These are phyloP conservation scores for Fusarium sp. DNA, from an alignment of 2,329 filamentous ascomycete species.

Conservation along the genomic window DNA sequence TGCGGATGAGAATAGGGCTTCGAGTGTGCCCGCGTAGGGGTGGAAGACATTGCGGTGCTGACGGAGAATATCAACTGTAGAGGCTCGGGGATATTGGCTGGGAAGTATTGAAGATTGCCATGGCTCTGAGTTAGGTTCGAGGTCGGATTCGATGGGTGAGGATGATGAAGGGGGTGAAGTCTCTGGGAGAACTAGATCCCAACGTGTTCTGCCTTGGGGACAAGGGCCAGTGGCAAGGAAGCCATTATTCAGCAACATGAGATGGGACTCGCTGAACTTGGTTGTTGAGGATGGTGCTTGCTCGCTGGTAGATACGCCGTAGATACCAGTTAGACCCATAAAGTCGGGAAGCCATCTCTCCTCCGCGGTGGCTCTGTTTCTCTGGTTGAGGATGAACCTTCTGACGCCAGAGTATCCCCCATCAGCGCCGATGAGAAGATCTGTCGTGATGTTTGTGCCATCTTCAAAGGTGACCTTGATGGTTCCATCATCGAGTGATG, in stretches of 20 bases:
- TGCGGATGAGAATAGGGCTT: constrained; percentile 27
- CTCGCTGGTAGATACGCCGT: constrained; percentile 28
- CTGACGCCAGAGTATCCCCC: constrained; percentile 37
- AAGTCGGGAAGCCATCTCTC: constrained; percentile 36
- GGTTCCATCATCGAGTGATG: constrained; percentile 16
- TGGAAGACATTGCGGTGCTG: constrained; percentile 26
- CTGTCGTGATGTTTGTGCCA: constrained; percentile 3
- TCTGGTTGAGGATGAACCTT: constrained; percentile 28
- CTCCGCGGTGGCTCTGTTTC: constrained; percentile 17
- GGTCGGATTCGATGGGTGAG: not conserved
- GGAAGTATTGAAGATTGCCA: constrained; percentile 28
- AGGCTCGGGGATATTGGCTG: constrained; percentile 19
- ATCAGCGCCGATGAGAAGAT: constrained; percentile 37
- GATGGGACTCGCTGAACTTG: constrained; percentile 28
- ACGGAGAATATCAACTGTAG: constrained; percentile 20
- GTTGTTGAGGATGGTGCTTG: not conserved
- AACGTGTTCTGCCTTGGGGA: constrained; percentile 31
- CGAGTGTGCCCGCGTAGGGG: constrained; percentile 34
- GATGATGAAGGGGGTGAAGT: constrained; percentile 12
- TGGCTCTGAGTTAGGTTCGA: constrained; percentile 4
- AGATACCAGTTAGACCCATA: constrained; percentile 37
- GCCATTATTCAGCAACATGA: constrained; percentile 27
- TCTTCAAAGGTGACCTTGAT: constrained; percentile 17
- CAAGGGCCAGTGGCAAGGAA: constrained; percentile 33
- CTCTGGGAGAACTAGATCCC: constrained; percentile 41